Evolutionary conservation across 129 eudicot genomes (phyloP).

Genomic region (Tagetes patula): DNA sequence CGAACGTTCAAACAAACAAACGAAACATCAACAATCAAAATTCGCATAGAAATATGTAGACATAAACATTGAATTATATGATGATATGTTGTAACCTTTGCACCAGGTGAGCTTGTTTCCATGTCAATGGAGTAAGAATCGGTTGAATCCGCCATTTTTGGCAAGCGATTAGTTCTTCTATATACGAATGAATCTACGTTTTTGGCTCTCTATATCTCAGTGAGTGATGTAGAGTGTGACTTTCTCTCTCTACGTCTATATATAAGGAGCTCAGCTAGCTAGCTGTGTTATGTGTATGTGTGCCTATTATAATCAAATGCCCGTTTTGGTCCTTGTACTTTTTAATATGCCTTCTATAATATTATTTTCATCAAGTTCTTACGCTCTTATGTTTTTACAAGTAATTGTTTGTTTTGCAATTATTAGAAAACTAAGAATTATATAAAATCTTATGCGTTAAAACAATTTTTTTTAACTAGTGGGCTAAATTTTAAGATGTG

Average conservation of each 20-base stretch:
- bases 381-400: background rate
- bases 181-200: constrained; percentile 54
- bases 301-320: constrained; percentile 4
- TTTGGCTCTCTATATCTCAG: constrained; percentile 35
- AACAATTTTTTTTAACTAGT: background rate
- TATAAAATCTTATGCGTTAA: background rate
- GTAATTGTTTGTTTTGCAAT: background rate
- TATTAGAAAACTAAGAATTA: background rate
- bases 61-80: constrained; percentile 4
- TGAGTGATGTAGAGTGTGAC: constrained; percentile 16
- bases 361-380: background rate
- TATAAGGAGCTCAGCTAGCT: constrained; percentile 23
- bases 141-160: constrained; percentile 78
- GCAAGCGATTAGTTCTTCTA: constrained; percentile 27
- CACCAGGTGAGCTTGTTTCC: constrained; percentile 51
- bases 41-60: background rate
- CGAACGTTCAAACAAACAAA: background rate
- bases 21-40: constrained; percentile 16
- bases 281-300: constrained; percentile 19
- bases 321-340: constrained; percentile 20
- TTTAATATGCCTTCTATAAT: background rate
- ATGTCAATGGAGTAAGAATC: constrained; percentile 84
- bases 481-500: background rate
- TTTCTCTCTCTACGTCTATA: constrained; percentile 28
- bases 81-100: constrained; percentile 48